These are phyloP conservation scores for Globisporangium camurandrum DNA, from an alignment of 352 stramenopile genomes.

Conservation along the genomic window DNA sequence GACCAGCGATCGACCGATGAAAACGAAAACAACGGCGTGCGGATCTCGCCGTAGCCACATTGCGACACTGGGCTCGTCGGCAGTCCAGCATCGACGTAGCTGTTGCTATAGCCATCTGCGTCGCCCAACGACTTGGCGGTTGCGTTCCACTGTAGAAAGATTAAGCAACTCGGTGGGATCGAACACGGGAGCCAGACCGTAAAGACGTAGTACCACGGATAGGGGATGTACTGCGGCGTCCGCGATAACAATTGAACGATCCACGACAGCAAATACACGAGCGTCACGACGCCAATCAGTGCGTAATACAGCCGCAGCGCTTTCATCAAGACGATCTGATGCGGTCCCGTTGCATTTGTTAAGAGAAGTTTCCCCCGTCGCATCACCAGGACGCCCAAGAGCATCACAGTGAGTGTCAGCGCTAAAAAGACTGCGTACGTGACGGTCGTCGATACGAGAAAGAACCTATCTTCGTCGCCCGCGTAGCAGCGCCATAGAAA, in stretches of 20 bases:
- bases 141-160: constrained; percentile 86
- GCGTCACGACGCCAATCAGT: constrained; percentile 77
- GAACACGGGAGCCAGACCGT: constrained; percentile 81
- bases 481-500: constrained; percentile 82
- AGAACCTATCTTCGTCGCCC: constrained; percentile 60
- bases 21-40: constrained; percentile 73
- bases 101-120: constrained; percentile 19
- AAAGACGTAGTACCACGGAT: constrained; percentile 88
- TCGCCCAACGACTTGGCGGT: constrained; percentile 78
- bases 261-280: constrained; percentile 82
- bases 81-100: too few species aligned
- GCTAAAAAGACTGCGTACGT: constrained; percentile 75
- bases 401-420: constrained; percentile 74
- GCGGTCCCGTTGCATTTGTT: constrained; percentile 55
- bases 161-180: constrained; percentile 79
- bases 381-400: constrained; percentile 83
- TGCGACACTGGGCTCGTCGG: constrained; percentile 49
- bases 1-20: constrained; percentile 61
- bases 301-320: constrained; percentile 82
- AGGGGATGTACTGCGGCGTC: constrained; percentile 47
- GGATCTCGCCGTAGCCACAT: constrained; percentile 61
- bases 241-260: constrained; percentile 75
- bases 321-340: constrained; percentile 77
- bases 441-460: constrained; percentile 70
- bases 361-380: constrained; percentile 66